Conservation (phyloP, 257 asterid species). For the Lavandula angustifolia region DNA sequence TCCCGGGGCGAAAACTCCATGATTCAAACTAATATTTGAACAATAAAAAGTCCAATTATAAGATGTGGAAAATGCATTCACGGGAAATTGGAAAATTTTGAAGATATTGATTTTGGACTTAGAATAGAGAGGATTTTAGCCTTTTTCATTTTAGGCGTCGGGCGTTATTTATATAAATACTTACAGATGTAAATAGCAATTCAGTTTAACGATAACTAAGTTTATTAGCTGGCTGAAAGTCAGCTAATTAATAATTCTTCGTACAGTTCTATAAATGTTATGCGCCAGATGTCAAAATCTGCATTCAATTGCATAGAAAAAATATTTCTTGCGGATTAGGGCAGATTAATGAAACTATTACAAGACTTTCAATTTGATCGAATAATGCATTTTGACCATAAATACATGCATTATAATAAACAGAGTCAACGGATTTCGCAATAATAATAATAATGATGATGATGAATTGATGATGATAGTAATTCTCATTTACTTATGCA, state of each 20-base stretch:
- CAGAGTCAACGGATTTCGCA: not conserved
- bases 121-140: constrained; percentile 9
- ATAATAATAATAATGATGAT: no score
- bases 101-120: no score
- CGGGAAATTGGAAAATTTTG: no score
- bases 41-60: no score
- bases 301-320: constrained; percentile 33
- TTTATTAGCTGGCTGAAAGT: not conserved
- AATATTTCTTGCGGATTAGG: constrained; percentile 28
- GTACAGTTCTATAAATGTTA: constrained; percentile 28
- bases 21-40: no score
- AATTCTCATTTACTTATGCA: no score
- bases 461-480: no score
- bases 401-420: constrained; percentile 2
- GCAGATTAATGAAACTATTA: constrained; percentile 30
- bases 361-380: no score
- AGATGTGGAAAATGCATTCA: no score
- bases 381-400: constrained; percentile 16
- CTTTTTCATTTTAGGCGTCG: constrained; percentile 8
- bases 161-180: not conserved
- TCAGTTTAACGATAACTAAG: constrained; percentile 2
- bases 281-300: constrained; percentile 29
- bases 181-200: constrained; percentile 10
- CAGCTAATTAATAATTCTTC: constrained; percentile 19
- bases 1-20: no score